Percentiles rank a stretch among this genome's conserved stretches.
Conservation (phyloP, 2,329 filamentous ascomycete genomes). For the Trichoderma sp. region DNA sequence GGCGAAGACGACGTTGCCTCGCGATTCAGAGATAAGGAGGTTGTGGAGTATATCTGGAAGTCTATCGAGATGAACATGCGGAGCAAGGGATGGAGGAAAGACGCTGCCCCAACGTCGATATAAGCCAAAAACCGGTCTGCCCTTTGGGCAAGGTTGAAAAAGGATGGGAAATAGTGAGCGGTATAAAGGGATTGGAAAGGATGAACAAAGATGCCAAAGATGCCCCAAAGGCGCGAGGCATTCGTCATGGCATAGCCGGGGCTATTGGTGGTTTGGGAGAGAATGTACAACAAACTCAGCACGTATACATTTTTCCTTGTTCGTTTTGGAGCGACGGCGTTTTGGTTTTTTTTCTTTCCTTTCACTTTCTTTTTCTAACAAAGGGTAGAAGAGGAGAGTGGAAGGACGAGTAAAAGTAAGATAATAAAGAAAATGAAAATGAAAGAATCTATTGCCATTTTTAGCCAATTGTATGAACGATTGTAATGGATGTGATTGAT, state of each 20-base stretch:
- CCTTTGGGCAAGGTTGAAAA: background rate
- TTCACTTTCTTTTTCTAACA: background rate
- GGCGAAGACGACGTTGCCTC: slow-evolving; percentile 52
- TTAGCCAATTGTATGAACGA: background rate
- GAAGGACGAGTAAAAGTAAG: background rate
- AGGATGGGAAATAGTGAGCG: too few species aligned
- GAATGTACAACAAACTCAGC: slow-evolving; percentile 12
- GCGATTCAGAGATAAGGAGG: slow-evolving; percentile 84
- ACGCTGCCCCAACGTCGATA: slow-evolving; percentile 60
- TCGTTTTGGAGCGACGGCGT: slow-evolving; percentile 32
- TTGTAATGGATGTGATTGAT: background rate
- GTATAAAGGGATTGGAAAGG: background rate
- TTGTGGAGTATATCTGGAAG: slow-evolving; percentile 91
- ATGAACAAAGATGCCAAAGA: background rate
- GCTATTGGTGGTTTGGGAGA: background rate
- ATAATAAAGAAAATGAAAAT: background rate
- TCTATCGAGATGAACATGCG: slow-evolving; percentile 85
- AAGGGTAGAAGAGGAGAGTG: background rate
- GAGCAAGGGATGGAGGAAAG: slow-evolving; percentile 75
- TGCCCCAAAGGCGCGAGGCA: slow-evolving; percentile 22
- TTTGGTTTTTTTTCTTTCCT: slow-evolving; percentile 24
- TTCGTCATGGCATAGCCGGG: background rate
- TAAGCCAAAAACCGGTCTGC: background rate
- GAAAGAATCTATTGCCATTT: background rate
- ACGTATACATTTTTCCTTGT: background rate